Percentiles rank a stretch among this genome's conserved stretches.
phyloP scores from a whole-genome alignment of 169 alveolate species.

The Eimeria zaria region DNA sequence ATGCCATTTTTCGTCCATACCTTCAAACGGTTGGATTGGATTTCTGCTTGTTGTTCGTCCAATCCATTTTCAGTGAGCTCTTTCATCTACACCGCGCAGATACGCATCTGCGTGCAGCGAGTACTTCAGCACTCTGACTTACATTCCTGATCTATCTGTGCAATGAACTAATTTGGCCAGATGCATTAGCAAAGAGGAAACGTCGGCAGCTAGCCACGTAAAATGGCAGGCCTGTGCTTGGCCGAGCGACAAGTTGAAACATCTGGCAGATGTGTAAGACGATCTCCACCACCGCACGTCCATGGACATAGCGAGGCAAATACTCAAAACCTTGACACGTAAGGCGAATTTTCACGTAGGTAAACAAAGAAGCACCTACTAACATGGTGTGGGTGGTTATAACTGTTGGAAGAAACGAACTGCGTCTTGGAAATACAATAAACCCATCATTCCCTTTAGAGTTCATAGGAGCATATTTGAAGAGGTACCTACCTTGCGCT shows the following conservation, averaged over 20 bases:
- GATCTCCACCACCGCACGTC: neutral
- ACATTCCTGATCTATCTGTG: neutral
- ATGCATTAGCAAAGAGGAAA: neutral
- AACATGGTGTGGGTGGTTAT: neutral
- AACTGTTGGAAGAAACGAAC: neutral
- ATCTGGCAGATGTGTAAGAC: neutral
- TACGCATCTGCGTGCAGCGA: neutral
- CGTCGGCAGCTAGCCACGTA: neutral
- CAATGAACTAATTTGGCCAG: neutral
- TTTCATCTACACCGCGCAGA: neutral
- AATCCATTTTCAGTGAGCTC: constrained; percentile 13
- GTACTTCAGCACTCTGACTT: neutral
- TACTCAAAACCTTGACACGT: neutral
- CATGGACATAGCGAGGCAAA: neutral
- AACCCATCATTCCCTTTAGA: neutral
- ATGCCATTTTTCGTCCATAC: constrained; percentile 43
- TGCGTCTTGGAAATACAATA: neutral
- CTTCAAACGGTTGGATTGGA: constrained; percentile 7
- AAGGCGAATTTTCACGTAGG: neutral
- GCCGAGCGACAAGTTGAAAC: neutral
- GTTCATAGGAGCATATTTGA: neutral
- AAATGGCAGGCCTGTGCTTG: neutral
- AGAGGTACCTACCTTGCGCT: constrained; percentile 17
- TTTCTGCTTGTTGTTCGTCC: neutral
- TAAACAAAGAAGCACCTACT: neutral